Evolutionary conservation across 2,329 filamentous ascomycete species (phyloP).

Genomic region (Penicillium sp.): DNA sequence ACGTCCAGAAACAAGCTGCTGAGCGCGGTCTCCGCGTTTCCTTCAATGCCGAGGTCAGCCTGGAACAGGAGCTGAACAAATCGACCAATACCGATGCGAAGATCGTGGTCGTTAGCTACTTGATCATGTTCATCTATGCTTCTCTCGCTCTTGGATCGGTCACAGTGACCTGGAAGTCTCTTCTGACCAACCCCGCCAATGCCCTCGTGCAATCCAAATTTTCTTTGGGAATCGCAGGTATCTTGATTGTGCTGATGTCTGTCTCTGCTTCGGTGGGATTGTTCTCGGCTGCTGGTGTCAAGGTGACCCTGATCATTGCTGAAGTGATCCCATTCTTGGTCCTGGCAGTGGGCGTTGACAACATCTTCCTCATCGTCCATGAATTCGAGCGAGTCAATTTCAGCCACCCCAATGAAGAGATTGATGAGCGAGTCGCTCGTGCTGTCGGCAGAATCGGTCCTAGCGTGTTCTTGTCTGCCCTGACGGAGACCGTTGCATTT

Average conservation of each 20-base stretch:
- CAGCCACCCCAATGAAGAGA: conserved; percentile 82
- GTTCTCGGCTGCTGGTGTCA: conserved; percentile 87
- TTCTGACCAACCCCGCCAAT: conserved; percentile 78
- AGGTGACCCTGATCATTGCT: conserved; percentile 94
- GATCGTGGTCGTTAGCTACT: conserved; percentile 92
- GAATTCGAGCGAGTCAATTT: conserved; percentile 95
- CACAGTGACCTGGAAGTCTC: conserved; percentile 70
- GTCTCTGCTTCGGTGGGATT: conserved; percentile 92
- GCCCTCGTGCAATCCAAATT: conserved; percentile 96
- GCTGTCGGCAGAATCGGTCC: conserved; percentile 95
- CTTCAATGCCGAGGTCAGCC: conserved; percentile 91
- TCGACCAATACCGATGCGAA: conserved; percentile 97
- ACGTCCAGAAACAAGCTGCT: conserved; percentile 75
- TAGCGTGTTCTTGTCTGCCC: conserved; percentile 91
- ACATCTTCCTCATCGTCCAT: conserved; percentile 97
- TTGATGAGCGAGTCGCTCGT: conserved; percentile 80
- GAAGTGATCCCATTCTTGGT: conserved; percentile 98
- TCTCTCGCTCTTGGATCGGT: conserved; percentile 89
- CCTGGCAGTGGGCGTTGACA: conserved; percentile 93
- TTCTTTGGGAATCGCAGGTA: conserved; percentile 88
- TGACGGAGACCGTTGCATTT: conserved; percentile 91
- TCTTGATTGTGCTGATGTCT: conserved; percentile 94
- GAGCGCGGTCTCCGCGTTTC: conserved; percentile 80
- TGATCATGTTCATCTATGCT: conserved; percentile 98
- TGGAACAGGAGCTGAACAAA: conserved; percentile 95